A percentile compares a stretch with the other conserved stretches of the same genome.
phyloP scores from a whole-genome alignment of 2,329 filamentous ascomycete species.

The Beauveria australis region DNA sequence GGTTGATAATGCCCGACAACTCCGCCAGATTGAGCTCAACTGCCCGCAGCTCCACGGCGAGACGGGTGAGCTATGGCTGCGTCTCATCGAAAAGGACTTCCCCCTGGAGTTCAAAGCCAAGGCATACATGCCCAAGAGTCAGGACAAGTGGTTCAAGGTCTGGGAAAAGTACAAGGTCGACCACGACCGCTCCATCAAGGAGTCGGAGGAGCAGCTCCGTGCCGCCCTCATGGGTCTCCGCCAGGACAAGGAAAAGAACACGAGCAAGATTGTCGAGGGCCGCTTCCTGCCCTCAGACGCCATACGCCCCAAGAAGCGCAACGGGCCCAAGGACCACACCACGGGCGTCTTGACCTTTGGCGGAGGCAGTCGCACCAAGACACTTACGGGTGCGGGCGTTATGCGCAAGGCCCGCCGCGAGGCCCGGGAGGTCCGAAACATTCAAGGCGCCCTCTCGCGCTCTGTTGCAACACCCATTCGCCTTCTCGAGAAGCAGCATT shows the following conservation, averaged over 20 bases:
- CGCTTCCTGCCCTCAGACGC: slow-evolving; percentile 33
- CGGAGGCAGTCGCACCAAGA: slow-evolving; percentile 43
- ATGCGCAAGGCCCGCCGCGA: slow-evolving; percentile 50
- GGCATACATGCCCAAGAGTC: slow-evolving; percentile 56
- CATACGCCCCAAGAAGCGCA: slow-evolving; percentile 25
- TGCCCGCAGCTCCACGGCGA: slow-evolving; percentile 68
- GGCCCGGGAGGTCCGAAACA: slow-evolving; percentile 42
- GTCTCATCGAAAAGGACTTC: slow-evolving; percentile 72
- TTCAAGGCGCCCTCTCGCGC: slow-evolving; percentile 38
- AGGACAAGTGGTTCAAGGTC: slow-evolving; percentile 66
- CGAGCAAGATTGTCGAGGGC: slow-evolving; percentile 47
- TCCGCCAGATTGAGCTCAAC: slow-evolving; percentile 64
- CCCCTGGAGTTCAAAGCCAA: slow-evolving; percentile 53
- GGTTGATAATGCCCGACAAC: slow-evolving; percentile 64
- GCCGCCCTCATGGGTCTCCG: slow-evolving; percentile 49
- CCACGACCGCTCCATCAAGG: slow-evolving; percentile 48
- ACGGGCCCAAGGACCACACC: slow-evolving; percentile 17
- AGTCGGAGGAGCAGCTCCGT: slow-evolving; percentile 51
- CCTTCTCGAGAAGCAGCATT: slow-evolving; percentile 24
- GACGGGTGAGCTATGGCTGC: slow-evolving; percentile 66
- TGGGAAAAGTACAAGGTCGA: slow-evolving; percentile 62
- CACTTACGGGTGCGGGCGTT: slow-evolving; percentile 42
- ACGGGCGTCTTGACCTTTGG: slow-evolving; percentile 34
- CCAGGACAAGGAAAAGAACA: slow-evolving; percentile 48
- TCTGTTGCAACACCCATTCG: slow-evolving; percentile 20